These are phyloP conservation scores for Microcos paniculata DNA, from an alignment of 345 rosid genomes.

Conservation along the genomic window DNA sequence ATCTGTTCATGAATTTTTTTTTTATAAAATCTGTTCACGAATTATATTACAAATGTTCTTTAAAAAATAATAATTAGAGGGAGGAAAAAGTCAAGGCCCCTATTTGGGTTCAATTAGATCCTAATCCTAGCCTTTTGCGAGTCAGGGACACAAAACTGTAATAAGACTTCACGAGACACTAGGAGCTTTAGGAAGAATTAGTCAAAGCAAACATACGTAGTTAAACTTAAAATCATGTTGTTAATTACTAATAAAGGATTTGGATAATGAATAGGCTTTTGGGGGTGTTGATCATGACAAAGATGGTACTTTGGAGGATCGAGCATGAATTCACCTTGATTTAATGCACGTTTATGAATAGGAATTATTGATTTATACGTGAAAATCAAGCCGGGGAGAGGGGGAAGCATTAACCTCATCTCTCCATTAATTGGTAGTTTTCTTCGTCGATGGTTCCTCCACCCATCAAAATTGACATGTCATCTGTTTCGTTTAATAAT, in stretches of 20 bases:
- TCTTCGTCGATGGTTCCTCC: background rate
- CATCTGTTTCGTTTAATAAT: too few species aligned
- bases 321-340: background rate
- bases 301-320: background rate
- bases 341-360: background rate
- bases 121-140: background rate
- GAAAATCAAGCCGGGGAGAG: background rate
- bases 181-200: background rate
- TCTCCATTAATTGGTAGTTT: background rate
- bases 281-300: background rate
- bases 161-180: background rate
- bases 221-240: too few species aligned
- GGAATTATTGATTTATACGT: background rate
- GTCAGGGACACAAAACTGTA: background rate
- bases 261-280: background rate
- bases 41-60: too few species aligned
- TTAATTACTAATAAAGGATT: too few species aligned
- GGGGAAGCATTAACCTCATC: background rate
- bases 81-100: too few species aligned
- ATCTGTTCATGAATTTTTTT: too few species aligned
- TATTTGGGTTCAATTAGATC: background rate
- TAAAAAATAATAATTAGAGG: too few species aligned
- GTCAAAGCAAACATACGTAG: background rate
- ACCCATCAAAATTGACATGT: too few species aligned
- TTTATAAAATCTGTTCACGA: too few species aligned